phyloP scores from a whole-genome alignment of 495 filamentous ascomycete species.

The Lophium mytilinum region DNA sequence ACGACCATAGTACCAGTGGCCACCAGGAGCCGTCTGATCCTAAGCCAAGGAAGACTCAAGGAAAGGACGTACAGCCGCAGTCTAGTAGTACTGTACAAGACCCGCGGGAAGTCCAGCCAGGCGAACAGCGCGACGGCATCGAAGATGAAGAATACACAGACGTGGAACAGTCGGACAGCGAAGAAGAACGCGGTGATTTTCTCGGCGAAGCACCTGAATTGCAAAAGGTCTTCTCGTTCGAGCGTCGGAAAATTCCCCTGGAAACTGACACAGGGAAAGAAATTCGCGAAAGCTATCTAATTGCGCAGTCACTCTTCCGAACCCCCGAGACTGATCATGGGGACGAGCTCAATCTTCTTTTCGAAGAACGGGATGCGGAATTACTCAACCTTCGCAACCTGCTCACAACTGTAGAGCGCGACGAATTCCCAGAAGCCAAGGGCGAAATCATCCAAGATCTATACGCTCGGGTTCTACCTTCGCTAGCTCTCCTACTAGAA shows the following conservation, averaged over 20 bases:
- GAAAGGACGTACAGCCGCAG: no score
- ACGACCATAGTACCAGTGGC: no score
- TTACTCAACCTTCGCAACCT: not conserved
- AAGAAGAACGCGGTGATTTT: not conserved
- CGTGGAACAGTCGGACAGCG: not conserved
- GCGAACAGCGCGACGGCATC: not conserved
- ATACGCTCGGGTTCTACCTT: not conserved
- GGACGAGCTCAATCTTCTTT: not conserved
- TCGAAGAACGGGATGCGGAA: no score
- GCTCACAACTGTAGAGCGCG: conserved; percentile 3
- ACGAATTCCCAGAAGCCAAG: not conserved
- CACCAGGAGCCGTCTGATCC: no score
- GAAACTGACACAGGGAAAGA: not conserved
- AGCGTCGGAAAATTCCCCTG: not conserved
- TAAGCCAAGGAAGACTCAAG: no score
- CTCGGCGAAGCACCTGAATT: not conserved
- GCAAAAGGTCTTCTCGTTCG: not conserved
- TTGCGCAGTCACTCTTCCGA: not conserved
- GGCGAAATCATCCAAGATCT: not conserved
- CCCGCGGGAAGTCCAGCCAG: not conserved
- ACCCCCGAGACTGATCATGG: not conserved
- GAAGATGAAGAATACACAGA: not conserved
- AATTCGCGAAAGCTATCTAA: not conserved
- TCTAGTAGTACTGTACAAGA: no score
- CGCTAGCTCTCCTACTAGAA: not conserved